These are phyloP conservation scores for Fusarium chuoi DNA, from an alignment of 2,329 filamentous ascomycete species.

Conservation along the genomic window DNA sequence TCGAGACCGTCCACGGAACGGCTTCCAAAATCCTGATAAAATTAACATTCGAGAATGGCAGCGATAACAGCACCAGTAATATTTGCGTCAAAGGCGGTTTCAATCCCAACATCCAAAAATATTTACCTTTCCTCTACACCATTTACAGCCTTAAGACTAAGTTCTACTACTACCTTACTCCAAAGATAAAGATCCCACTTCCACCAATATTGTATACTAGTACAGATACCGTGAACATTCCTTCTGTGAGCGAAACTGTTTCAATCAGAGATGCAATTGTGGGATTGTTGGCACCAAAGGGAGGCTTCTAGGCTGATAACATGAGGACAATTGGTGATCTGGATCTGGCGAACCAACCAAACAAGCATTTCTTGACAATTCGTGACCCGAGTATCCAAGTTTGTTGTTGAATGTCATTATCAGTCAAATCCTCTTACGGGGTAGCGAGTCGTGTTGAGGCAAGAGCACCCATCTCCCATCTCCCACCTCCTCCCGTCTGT, in stretches of 20 bases:
- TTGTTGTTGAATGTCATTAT: too few relatives aligned
- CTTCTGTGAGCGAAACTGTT: neutral
- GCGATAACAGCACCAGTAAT: neutral
- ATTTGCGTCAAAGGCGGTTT: constrained; percentile 23
- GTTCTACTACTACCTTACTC: constrained; percentile 20
- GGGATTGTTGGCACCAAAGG: neutral
- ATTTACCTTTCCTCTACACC: neutral
- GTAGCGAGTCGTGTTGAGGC: too few relatives aligned
- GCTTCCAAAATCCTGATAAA: constrained; percentile 4
- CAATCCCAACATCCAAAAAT: neutral
- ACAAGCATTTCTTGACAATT: too few relatives aligned
- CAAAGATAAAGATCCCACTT: neutral
- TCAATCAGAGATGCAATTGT: neutral
- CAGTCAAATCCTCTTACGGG: too few relatives aligned
- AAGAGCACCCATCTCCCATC: too few relatives aligned
- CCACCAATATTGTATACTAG: neutral
- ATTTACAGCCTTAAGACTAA: constrained; percentile 2
- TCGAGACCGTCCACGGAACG: constrained; percentile 9
- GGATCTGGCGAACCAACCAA: too few relatives aligned
- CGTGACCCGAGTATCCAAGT: too few relatives aligned
- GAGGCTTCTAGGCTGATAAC: too few relatives aligned
- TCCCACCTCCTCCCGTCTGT: too few relatives aligned
- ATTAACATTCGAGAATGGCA: neutral
- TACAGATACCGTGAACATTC: neutral
- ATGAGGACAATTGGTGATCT: too few relatives aligned